These are phyloP conservation scores for Closterium sp. DNA, from an alignment of 139 green algal species.

Conservation along the genomic window DNA sequence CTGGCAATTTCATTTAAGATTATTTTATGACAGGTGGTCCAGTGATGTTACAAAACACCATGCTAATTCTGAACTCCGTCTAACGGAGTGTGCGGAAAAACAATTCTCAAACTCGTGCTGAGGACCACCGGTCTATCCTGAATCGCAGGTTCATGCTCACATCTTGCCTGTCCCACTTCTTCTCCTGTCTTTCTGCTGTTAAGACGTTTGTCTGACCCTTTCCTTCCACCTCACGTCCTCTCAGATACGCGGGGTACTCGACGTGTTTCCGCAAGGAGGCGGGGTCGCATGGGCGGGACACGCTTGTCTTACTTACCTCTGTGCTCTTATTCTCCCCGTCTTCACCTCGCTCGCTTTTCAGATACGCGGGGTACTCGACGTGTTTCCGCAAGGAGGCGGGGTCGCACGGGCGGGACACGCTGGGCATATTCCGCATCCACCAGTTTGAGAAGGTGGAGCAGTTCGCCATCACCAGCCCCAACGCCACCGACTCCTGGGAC, in stretches of 20 bases:
- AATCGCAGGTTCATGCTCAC: background rate
- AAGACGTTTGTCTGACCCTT: no score
- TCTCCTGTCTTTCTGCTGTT: background rate
- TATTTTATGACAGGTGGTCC: background rate
- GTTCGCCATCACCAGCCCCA: constrained; percentile 84
- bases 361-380: constrained; percentile 95
- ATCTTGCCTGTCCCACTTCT: background rate
- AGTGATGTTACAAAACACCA: background rate
- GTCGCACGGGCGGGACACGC: constrained; percentile 86
- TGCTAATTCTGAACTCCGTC: background rate
- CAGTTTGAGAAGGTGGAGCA: constrained; percentile 99
- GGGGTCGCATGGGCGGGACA: constrained; percentile 89
- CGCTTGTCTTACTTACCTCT: constrained; percentile 44
- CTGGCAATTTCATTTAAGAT: background rate
- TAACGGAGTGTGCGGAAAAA: background rate
- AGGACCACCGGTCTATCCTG: background rate
- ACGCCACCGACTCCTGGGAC: constrained; percentile 85
- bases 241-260: constrained; percentile 92
- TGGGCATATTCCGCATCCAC: constrained; percentile 91
- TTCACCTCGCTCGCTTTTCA: constrained; percentile 9
- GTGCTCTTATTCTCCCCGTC: no score
- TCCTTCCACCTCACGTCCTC: no score
- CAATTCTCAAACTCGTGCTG: background rate
- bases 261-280: constrained; percentile 99
- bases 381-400: constrained; percentile 99